phyloP scores from a whole-genome alignment of 2,329 filamentous ascomycete genomes.

The Colletotrichum gigasporum region DNA sequence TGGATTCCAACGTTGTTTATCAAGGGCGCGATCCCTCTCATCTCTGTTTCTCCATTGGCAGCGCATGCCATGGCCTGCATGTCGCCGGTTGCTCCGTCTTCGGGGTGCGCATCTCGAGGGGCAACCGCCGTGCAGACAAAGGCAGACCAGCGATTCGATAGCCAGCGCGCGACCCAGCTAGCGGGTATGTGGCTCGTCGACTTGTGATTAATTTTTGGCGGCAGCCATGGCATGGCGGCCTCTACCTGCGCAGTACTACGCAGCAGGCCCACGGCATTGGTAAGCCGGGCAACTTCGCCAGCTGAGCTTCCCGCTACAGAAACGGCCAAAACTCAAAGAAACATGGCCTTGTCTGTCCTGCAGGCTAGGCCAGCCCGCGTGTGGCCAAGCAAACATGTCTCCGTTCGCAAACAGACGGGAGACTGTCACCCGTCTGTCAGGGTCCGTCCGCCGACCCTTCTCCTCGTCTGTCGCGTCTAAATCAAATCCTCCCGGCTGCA shows the following conservation, averaged over 20 bases:
- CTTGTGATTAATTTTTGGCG: background rate
- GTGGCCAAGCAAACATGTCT: slow-evolving; percentile 4
- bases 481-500: background rate
- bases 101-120: slow-evolving; percentile 2
- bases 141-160: background rate
- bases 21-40: too few relatives aligned
- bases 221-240: background rate
- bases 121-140: slow-evolving; percentile 10
- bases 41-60: background rate
- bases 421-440: background rate
- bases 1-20: background rate
- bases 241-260: too few relatives aligned
- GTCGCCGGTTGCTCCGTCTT: slow-evolving; percentile 3
- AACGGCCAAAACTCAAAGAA: slow-evolving; percentile 15
- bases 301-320: slow-evolving; percentile 15
- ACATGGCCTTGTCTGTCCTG: too few relatives aligned
- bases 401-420: slow-evolving; percentile 9
- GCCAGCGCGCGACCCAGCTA: background rate
- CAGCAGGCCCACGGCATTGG: too few relatives aligned
- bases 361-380: background rate
- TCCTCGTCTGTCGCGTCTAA: slow-evolving; percentile 18
- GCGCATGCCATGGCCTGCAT: background rate
- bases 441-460: background rate
- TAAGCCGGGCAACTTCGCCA: background rate
- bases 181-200: background rate